Conservation (phyloP, 805 yeast species). For the Sugiyamaella mastotermitis region DNA sequence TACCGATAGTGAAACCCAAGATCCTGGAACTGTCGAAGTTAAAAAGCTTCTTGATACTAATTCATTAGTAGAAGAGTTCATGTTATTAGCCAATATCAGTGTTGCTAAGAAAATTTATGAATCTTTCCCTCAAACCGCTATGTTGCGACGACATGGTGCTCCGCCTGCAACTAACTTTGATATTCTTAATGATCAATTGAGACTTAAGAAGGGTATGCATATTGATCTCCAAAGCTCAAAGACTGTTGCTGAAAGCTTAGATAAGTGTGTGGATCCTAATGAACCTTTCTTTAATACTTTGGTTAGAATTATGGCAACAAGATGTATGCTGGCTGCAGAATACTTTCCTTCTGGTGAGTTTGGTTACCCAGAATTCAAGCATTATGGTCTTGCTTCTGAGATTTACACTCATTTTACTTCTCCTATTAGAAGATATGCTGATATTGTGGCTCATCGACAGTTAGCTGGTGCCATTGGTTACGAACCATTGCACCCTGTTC, state of each 20-base stretch:
- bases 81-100: conserved; percentile 94
- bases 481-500: conserved; percentile 73
- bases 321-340: conserved; percentile 99
- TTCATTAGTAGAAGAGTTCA: conserved; percentile 95
- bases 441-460: conserved; percentile 95
- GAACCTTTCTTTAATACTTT: conserved; percentile 92
- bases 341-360: conserved; percentile 88
- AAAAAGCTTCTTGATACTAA: conserved; percentile 85
- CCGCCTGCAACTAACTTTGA: conserved; percentile 96
- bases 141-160: conserved; percentile 96
- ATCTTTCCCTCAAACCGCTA: conserved; percentile 95
- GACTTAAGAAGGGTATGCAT: conserved; percentile 68
- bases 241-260: conserved; percentile 89
- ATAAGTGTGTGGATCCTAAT: conserved; percentile 71
- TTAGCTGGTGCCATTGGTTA: conserved; percentile 97
- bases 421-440: conserved; percentile 97
- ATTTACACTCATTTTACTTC: conserved; percentile 98
- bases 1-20: conserved; percentile 95
- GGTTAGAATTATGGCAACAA: conserved; percentile 91
- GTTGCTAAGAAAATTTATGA: conserved; percentile 92
- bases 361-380: conserved; percentile 87
- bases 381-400: conserved; percentile 95
- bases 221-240: conserved; percentile 80
- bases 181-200: conserved; percentile 77
- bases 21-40: conserved; percentile 92